Evolutionary conservation across 257 asterid genomes (phyloP), one percentile per base, ranked within the genome.

Genomic region (Nicotiana attenuata): DNA sequence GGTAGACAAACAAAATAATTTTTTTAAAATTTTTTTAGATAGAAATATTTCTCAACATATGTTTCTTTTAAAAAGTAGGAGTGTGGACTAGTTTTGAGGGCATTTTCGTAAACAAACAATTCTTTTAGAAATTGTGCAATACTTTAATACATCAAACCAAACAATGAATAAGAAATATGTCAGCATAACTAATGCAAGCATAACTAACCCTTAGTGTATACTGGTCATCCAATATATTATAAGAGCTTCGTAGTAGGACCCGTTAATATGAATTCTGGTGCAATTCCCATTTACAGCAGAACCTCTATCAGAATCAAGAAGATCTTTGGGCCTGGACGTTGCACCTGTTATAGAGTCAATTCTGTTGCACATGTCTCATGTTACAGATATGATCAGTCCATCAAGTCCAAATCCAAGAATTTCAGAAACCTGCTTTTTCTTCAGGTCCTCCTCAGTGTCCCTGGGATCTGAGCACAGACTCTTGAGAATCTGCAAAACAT

Each of bases 401-500:
- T 85, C 90, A 16, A 83, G 86, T 85, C 95, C 83, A 71, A 90
- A 93, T 84, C 93, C 89, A 26, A 87, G 95, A 81, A 41, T 87
- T 82, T 92, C 98, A 91, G 82, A 88, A 92, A 76, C 89, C 83
- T 16, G 92, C 89, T 83, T 91, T 82, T 81, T 91, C 90, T 22
- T 89, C 97, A 1, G 91, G 82, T 47, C 93, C 98, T 1, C 89
- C 90, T 90, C 98, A 2, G 93, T 88, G 7, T 92, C 98, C n/a
- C 97, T 94, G 0, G 87, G 86, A 65, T 91, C 93, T 0, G 84
- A 83, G 20, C 88, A 83, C 60, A 89, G 89, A 28, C 83, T 83
- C 81, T n/a, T 5, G 82, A 83, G 17, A 78, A 83, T 68, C 47
- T 80, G 85, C 86, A 6, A 84, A 52, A 61, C 88, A 67, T 57